Conservation (phyloP, 1,139 yeast species). For the Spencermartinsiella ligniputridi region DNA sequence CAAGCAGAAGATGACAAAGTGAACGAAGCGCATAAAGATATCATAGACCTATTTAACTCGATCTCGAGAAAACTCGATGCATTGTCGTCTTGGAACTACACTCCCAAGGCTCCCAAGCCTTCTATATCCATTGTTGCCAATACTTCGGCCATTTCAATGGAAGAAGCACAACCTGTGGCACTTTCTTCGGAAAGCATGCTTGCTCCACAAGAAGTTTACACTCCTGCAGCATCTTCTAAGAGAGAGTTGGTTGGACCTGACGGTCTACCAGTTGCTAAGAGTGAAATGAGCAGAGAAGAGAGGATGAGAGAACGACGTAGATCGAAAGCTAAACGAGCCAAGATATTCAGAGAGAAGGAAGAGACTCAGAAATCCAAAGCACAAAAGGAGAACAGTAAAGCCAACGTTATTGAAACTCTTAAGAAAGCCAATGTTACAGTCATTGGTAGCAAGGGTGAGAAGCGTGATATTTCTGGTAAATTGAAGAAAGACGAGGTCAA, state of each 20-base stretch:
- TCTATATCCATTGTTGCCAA: slow-evolving; percentile 75
- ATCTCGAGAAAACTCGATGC: slow-evolving; percentile 77
- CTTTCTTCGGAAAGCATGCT: slow-evolving; percentile 68
- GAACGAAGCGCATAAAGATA: slow-evolving; percentile 71
- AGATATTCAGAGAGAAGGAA: slow-evolving; percentile 43
- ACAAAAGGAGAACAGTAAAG: slow-evolving; percentile 52
- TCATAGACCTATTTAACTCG: slow-evolving; percentile 57
- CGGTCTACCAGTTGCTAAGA: slow-evolving; percentile 78
- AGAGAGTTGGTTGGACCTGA: slow-evolving; percentile 71
- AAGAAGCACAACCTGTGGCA: slow-evolving; percentile 92
- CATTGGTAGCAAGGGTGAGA: slow-evolving; percentile 72
- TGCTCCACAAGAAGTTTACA: slow-evolving; percentile 96
- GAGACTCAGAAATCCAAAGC: slow-evolving; percentile 33
- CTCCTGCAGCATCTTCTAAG: slow-evolving; percentile 41
- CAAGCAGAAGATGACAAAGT: slow-evolving; percentile 54
- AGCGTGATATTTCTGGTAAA: slow-evolving; percentile 70
- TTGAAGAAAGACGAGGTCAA: slow-evolving; percentile 41
- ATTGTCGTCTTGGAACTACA: slow-evolving; percentile 84
- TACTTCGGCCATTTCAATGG: slow-evolving; percentile 81
- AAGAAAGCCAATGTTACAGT: slow-evolving; percentile 73
- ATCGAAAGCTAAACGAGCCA: slow-evolving; percentile 72
- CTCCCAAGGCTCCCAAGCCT: slow-evolving; percentile 86
- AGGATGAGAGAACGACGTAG: slow-evolving; percentile 85
- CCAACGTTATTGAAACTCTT: slow-evolving; percentile 67
- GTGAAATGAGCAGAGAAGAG: slow-evolving; percentile 81